Base-by-base conservation (phyloP, 805 yeast species). In the Ogataea paradorogensis region DNA sequence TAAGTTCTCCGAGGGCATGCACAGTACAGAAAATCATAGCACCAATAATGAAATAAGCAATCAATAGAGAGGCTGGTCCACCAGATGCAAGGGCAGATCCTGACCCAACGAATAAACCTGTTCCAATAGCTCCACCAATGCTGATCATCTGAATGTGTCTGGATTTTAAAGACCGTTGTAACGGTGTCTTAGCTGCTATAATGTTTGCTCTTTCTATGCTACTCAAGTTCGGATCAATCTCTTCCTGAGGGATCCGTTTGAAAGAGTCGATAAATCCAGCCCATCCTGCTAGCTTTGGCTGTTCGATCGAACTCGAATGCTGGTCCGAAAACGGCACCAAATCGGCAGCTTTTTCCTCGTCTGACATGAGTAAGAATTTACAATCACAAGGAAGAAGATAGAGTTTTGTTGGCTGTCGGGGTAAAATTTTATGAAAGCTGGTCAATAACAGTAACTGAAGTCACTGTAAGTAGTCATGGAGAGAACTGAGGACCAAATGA, bases 101-200 rank as follows among this genome's bases (percentile, higher is more conserved):
- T 4, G 85, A 74, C 48, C 84, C 84, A 15, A 84, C 80, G 41
- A 84, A 76, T 35, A 84, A 67, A 45, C 89, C 91, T 5, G 88
- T 80, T 43, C 91, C 93, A 51, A 84, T 82, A 45, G 82, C 74
- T 15, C 88, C 88, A 43, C 88, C 89, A 45, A 82, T 69, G 33
- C 88, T 84, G 61, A 83, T 82, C 85, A 82, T 78, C 39, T 80
- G 77, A 50, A 83, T 60, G 53, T 83, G 88, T 47, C 87, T 67
- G 31, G 76, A 71, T 51, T 73, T 75, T 30, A 79, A 66, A 1
- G 69, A 57, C 34, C 80, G 62, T 21, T 69, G 56, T 47, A 71
- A 59, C 8, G 76, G 76, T 18, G 74, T 63, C 44, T 60, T 65
- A 25, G 74, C 70, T 16, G 76, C 67, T 41, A 46, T 47, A 15